Evolutionary conservation across 139 green algal species (phyloP).

Genomic region (Pleodorina starrii): DNA sequence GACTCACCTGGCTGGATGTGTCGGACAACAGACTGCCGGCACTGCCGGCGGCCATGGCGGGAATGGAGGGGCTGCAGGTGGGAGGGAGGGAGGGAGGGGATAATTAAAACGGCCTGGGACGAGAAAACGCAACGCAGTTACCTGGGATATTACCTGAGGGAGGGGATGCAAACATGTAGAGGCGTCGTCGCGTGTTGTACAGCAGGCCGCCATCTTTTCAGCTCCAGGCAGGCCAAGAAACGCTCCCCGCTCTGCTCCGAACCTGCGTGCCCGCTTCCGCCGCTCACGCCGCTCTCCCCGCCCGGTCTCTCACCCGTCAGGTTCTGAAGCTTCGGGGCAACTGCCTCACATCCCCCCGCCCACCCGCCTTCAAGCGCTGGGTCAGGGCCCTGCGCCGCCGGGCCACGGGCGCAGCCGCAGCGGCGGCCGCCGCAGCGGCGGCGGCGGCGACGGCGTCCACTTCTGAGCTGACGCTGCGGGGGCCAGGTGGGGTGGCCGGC

Average conservation of each 20-base stretch:
- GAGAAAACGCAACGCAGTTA: no score
- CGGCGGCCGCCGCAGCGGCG: not conserved
- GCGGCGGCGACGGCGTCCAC: not conserved
- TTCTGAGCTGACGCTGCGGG: not conserved
- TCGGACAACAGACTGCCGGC: conserved; percentile 32
- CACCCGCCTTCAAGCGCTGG: conserved; percentile 32
- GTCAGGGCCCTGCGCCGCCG: not conserved
- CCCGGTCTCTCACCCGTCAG: no score
- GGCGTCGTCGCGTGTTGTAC: no score
- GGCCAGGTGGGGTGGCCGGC: not conserved
- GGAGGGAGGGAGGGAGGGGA: no score
- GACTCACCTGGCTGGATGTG: conserved; percentile 49
- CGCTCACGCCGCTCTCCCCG: no score
- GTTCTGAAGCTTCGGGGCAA: conserved; percentile 44
- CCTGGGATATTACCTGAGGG: no score
- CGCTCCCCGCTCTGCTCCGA: no score
- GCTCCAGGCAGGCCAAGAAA: no score
- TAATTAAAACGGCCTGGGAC: no score
- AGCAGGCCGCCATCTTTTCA: no score
- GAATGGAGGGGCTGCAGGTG: conserved; percentile 6
- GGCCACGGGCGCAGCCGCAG: not conserved
- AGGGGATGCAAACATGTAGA: no score
- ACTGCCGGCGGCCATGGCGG: not conserved
- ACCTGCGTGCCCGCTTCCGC: no score
- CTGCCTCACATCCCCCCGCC: not conserved